Percentiles rank a stretch among this genome's conserved stretches.
Conservation (phyloP, 2,329 filamentous ascomycete genomes). For the Paecilomyces sp. region DNA sequence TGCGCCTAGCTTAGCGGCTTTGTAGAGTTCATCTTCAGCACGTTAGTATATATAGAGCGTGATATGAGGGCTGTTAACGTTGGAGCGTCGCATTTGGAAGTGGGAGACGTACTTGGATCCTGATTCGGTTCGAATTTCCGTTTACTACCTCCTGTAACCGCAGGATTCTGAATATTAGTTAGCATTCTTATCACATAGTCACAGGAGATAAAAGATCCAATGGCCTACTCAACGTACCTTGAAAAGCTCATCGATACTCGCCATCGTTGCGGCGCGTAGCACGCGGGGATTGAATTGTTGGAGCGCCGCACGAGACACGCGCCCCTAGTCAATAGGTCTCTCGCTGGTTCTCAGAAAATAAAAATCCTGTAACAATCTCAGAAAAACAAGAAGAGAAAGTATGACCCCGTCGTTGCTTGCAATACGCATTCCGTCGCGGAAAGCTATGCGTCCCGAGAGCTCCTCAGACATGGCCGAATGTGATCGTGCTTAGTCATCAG, state of each 20-base stretch:
- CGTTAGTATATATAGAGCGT: conserved; percentile 7
- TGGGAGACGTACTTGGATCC: conserved; percentile 39
- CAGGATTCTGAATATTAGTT: conserved; percentile 37
- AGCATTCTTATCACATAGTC: conserved; percentile 6
- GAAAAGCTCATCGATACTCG: conserved; percentile 57
- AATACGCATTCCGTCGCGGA: neutral
- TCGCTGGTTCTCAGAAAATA: neutral
- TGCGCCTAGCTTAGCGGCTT: conserved; percentile 49
- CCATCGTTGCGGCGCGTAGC: conserved; percentile 37
- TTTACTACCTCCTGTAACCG: conserved; percentile 41
- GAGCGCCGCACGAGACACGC: neutral
- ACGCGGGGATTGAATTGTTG: neutral
- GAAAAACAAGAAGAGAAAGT: neutral
- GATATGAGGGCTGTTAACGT: neutral
- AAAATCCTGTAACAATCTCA: no score
- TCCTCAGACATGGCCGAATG: neutral
- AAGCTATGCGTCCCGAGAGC: neutral
- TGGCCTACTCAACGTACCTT: conserved; percentile 29
- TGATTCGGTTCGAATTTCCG: conserved; percentile 52
- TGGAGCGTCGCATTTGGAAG: neutral
- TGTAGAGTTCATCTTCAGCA: conserved; percentile 47
- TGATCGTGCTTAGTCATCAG: neutral
- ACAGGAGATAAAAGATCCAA: neutral
- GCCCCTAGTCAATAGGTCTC: neutral
- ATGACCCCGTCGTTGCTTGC: neutral